Evolutionary conservation across 2,329 filamentous ascomycete genomes (phyloP).

Genomic region (Botryotinia convoluta): DNA sequence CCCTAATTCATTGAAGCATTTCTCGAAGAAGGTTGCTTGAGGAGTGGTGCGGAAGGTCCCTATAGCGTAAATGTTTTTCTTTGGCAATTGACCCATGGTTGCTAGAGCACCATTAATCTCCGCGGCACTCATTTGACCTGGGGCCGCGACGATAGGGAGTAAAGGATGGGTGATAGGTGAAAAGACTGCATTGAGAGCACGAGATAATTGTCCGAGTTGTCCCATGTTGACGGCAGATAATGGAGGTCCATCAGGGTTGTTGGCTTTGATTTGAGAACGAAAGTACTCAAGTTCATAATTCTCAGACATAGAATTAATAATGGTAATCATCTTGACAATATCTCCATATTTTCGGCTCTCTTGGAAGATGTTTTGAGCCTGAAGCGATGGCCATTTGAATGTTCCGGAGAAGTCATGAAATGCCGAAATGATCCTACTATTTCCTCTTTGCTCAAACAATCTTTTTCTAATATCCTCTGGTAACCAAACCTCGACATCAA

Average conservation of each 20-base stretch:
- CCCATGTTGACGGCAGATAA: conserved; percentile 87
- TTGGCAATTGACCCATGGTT: conserved; percentile 76
- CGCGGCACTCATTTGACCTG: conserved; percentile 79
- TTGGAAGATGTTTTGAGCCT: conserved; percentile 69
- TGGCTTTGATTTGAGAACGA: conserved; percentile 68
- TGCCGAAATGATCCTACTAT: conserved; percentile 84
- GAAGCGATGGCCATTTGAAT: conserved; percentile 76
- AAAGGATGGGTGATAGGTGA: conserved; percentile 85
- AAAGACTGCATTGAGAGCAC: conserved; percentile 81
- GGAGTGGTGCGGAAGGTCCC: conserved; percentile 67
- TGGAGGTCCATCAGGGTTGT: conserved; percentile 67
- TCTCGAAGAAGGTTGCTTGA: conserved; percentile 82
- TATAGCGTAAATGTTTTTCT: conserved; percentile 77
- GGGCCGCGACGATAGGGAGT: conserved; percentile 78
- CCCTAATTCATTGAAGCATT: conserved; percentile 78
- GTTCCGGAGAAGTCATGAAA: conserved; percentile 85
- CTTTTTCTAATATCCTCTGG: conserved; percentile 70
- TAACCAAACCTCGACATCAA: conserved; percentile 85
- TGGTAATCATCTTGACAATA: conserved; percentile 87
- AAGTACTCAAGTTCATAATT: conserved; percentile 92
- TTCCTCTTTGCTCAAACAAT: conserved; percentile 68
- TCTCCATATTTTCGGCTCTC: conserved; percentile 73
- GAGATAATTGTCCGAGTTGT: conserved; percentile 78
- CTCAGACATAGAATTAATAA: conserved; percentile 77
- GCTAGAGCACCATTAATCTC: conserved; percentile 80